These are phyloP conservation scores for Blastocystis sp. DNA, from an alignment of 352 stramenopile genomes.

Conservation along the genomic window DNA sequence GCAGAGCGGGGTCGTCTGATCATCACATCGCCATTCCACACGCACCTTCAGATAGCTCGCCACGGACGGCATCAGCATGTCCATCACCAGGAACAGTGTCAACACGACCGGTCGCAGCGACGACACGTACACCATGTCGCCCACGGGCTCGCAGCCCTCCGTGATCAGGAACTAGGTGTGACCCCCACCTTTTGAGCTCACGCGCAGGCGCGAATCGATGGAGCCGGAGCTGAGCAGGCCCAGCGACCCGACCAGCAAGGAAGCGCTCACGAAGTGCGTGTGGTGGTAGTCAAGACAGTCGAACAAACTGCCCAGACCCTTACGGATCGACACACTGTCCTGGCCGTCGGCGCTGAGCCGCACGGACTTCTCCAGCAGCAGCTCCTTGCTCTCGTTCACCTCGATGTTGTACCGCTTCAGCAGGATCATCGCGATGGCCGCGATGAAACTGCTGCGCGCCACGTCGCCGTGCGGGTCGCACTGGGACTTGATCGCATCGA, in stretches of 20 bases:
- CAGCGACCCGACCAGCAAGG: conserved; percentile 2
- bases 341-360: not conserved
- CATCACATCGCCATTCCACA: not conserved
- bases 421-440: conserved; percentile 18
- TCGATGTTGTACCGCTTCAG: not conserved
- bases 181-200: not conserved
- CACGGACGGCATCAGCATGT: conserved; percentile 20
- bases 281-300: conserved; percentile 33
- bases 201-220: conserved; percentile 25
- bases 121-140: conserved; percentile 42
- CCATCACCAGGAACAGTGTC: conserved; percentile 27
- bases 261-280: not conserved
- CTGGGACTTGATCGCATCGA: not conserved
- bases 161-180: conserved; percentile 11
- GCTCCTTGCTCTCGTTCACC: conserved; percentile 5
- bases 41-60: not conserved
- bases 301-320: conserved; percentile 20
- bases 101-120: not conserved
- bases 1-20: conserved; percentile 15
- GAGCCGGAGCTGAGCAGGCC: conserved; percentile 7
- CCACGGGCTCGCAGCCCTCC: not conserved
- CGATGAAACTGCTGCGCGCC: conserved; percentile 32
- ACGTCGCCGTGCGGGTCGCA: conserved; percentile 10
- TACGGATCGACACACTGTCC: not conserved
- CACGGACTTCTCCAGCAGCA: conserved; percentile 1